Evolutionary conservation across 2,329 filamentous ascomycete species (phyloP).

Genomic region (Lithohypha guttulata): DNA sequence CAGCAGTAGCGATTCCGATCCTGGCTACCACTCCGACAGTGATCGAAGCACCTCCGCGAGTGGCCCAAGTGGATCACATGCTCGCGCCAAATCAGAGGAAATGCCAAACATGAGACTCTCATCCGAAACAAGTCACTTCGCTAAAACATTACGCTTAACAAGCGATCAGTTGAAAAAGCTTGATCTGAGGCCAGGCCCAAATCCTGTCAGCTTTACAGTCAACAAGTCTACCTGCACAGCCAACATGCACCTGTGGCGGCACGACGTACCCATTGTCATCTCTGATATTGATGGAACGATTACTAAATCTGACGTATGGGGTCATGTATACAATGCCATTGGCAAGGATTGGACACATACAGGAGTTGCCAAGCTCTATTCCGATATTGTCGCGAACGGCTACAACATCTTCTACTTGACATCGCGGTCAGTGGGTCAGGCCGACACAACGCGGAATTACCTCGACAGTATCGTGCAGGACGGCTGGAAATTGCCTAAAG

Average conservation of each 20-base stretch:
- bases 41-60: conserved; percentile 47
- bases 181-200: conserved; percentile 71
- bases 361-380: conserved; percentile 93
- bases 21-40: conserved; percentile 89
- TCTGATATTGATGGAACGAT: conserved; percentile 98
- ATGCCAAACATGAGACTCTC: conserved; percentile 40
- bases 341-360: conserved; percentile 96
- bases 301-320: conserved; percentile 90
- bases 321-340: conserved; percentile 92
- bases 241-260: conserved; percentile 86
- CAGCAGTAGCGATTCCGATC: conserved; percentile 79
- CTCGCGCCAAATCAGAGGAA: conserved; percentile 52
- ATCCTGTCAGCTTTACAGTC: conserved; percentile 91
- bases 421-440: conserved; percentile 83
- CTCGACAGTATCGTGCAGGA: conserved; percentile 83
- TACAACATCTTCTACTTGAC: conserved; percentile 99
- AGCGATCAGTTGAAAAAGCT: conserved; percentile 89
- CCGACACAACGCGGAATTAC: conserved; percentile 82
- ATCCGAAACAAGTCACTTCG: conserved; percentile 76
- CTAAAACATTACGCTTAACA: conserved; percentile 88
- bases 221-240: conserved; percentile 88
- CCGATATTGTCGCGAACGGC: conserved; percentile 85
- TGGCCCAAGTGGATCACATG: conserved; percentile 48
- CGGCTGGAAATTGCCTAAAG: conserved; percentile 71
- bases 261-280: conserved; percentile 87